Conservation (phyloP, 2,329 filamentous ascomycete genomes). For the Phaeosphaeria sp. region DNA sequence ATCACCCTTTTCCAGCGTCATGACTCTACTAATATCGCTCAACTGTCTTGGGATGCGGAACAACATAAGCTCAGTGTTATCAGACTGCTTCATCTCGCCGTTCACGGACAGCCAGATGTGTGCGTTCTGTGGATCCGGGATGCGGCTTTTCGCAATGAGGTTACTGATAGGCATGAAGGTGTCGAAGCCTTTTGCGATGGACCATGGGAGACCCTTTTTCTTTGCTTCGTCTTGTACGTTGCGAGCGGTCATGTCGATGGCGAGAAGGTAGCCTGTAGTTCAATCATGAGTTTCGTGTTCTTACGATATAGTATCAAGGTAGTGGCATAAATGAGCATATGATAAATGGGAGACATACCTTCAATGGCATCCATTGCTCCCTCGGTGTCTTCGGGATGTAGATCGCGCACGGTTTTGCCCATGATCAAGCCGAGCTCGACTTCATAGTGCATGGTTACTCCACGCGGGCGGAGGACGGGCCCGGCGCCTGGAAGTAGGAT, state of each 20-base stretch:
- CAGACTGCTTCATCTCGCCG: constrained; percentile 76
- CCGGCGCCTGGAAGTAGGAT: constrained; percentile 81
- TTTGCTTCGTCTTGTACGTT: constrained; percentile 97
- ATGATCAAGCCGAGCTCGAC: constrained; percentile 92
- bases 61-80: constrained; percentile 93
- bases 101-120: constrained; percentile 89
- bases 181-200: constrained; percentile 96
- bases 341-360: constrained; percentile 57
- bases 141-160: constrained; percentile 78
- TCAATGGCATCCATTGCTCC: constrained; percentile 83
- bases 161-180: constrained; percentile 91
- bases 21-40: constrained; percentile 91
- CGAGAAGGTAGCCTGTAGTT: constrained; percentile 78
- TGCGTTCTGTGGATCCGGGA: constrained; percentile 86
- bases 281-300: background rate
- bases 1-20: constrained; percentile 91
- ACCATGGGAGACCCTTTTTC: constrained; percentile 95
- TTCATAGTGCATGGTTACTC: constrained; percentile 90
- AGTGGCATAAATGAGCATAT: background rate
- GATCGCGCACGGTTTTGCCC: constrained; percentile 78
- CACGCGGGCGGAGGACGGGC: constrained; percentile 80
- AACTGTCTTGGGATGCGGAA: constrained; percentile 88
- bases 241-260: constrained; percentile 96
- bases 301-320: background rate
- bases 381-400: constrained; percentile 75